Conservation (phyloP, 1,139 yeast species). For the Geotrichum australiense region DNA sequence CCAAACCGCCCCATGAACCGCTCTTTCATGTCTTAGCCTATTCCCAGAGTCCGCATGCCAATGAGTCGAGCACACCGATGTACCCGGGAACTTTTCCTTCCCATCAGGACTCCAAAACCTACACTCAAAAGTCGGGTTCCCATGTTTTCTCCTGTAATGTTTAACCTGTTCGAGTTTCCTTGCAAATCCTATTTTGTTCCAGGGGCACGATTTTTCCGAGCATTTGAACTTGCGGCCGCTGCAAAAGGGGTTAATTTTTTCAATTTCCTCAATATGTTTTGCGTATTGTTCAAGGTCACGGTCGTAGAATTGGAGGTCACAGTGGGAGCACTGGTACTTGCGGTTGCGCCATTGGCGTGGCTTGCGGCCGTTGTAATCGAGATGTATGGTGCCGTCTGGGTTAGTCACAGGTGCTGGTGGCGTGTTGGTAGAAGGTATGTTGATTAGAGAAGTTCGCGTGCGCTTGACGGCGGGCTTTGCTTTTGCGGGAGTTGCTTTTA, state of each 20-base stretch:
- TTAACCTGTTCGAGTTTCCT: slow-evolving; percentile 30
- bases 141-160: slow-evolving; percentile 28
- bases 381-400: slow-evolving; percentile 14
- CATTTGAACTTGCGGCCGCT: slow-evolving; percentile 28
- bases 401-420: slow-evolving; percentile 14
- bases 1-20: slow-evolving; percentile 25
- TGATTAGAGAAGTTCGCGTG: neutral
- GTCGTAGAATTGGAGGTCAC: slow-evolving; percentile 25
- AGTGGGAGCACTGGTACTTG: slow-evolving; percentile 28
- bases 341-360: slow-evolving; percentile 29
- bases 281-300: slow-evolving; percentile 26
- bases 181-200: slow-evolving; percentile 29
- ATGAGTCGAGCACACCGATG: slow-evolving; percentile 27
- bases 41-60: slow-evolving; percentile 32
- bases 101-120: slow-evolving; percentile 28
- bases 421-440: slow-evolving; percentile 2
- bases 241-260: slow-evolving; percentile 19
- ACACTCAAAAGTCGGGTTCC: slow-evolving; percentile 28
- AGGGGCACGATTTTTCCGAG: slow-evolving; percentile 25
- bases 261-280: slow-evolving; percentile 24
- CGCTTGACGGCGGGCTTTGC: no score
- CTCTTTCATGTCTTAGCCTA: slow-evolving; percentile 28
- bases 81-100: slow-evolving; percentile 26
- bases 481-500: no score
- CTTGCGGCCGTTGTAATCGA: slow-evolving; percentile 28